phyloP scores from a whole-genome alignment of 2,329 filamentous ascomycete genomes.

The Alternaria alternata region DNA sequence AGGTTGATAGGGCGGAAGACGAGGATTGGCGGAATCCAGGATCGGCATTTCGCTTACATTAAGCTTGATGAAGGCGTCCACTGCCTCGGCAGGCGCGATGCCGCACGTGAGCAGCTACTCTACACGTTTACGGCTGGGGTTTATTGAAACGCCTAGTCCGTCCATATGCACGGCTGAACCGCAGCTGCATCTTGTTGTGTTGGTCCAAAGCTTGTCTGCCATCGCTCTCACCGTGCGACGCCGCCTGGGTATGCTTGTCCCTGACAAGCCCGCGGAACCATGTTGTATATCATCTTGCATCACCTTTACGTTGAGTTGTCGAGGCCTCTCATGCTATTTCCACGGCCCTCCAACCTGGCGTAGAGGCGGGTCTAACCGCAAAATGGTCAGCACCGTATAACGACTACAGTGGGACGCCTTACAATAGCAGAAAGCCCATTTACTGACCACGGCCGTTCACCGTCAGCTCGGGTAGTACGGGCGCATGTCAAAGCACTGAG shows the following conservation, averaged over 20 bases:
- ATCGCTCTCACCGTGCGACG: neutral
- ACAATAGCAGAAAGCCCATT: neutral
- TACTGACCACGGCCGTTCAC: neutral
- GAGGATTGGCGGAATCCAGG: constrained; percentile 13
- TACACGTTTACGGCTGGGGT: neutral
- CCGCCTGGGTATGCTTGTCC: neutral
- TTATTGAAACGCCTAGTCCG: neutral
- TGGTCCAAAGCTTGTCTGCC: neutral
- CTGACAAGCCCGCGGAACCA: neutral
- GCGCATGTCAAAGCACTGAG: neutral
- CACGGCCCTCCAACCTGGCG: neutral
- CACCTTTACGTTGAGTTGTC: neutral
- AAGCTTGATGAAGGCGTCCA: constrained; percentile 9
- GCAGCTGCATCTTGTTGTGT: neutral
- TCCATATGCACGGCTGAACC: constrained; percentile 3
- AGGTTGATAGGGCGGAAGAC: constrained; percentile 9
- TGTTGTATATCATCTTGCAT: neutral
- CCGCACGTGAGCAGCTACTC: constrained; percentile 7
- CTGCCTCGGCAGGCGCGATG: neutral
- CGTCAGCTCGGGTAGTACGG: neutral
- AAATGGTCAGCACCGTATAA: constrained; percentile 1
- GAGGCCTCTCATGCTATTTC: neutral
- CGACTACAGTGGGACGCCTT: neutral
- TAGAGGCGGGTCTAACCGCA: neutral
- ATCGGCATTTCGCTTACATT: constrained; percentile 13